Evolutionary conservation across 2,329 filamentous ascomycete species (phyloP), one percentile per base, ranked within the genome.

Genomic region (Neonectria magnoliae): DNA sequence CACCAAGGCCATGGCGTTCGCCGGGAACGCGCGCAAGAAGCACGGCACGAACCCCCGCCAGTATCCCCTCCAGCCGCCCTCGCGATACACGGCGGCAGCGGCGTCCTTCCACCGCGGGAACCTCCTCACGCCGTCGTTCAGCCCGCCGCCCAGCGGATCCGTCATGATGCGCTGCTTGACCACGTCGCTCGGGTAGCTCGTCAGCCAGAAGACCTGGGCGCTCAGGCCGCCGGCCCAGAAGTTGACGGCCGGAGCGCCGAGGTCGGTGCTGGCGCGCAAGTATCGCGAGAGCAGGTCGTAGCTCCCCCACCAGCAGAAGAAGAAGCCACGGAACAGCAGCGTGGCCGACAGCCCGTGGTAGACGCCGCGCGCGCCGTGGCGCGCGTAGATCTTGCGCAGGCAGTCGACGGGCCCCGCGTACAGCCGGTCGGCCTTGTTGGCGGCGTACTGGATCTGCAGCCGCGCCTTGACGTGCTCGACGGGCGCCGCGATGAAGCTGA

Each of bases 141-240:
- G 80, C 1, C 82, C 83, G 1, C 91, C 90, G 1, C 91, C 94
- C 57, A 98, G 82, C 5, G 93, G 90, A 80, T 98, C 96, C 14
- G 95, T 98, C 96, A 99, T 98, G 76, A 99, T 91, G 33, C 94
- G 87, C 83, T 98, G 95, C 85, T 98, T 98, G 60, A 98, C 90
- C 22, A 98, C 93, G 77, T 98, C 95, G 52, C 89, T 92, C 2
- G 96, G 95, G 76, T 98, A 98, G 68, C 91, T 93, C 18, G 92
- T 93, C 47, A 97, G 79, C 96, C 96, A 99, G 77, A 98, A 99
- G 16, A 97, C 82, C 83, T 99, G 96, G 0, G 96, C 96, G 52
- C 91, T 94, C 56, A 98, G 81, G 0, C 96, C 96, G 4, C 96
- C 96, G 0, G 96, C 95, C 95, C 95, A 98, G 82, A 99, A 99